Evolutionary conservation across 192 early-diverging fungal species (phyloP).

Genomic region (Podila verticillata): DNA sequence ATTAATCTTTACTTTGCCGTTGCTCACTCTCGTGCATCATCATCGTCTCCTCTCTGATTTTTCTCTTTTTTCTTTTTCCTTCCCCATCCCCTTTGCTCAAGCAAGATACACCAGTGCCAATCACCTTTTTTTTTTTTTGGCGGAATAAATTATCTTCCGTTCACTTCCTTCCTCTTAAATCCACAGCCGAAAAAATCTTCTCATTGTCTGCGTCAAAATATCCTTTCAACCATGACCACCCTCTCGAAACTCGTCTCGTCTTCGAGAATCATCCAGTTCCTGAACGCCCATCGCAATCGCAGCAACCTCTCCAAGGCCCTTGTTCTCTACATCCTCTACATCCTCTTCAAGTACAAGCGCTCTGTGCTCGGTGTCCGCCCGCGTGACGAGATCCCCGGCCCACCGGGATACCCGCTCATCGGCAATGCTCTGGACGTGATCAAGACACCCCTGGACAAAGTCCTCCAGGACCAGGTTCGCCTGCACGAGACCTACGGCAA

Average conservation of each 20-base stretch:
- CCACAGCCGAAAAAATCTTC: too few relatives aligned
- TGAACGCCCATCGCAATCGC: constrained; percentile 8
- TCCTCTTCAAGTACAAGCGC: constrained; percentile 33
- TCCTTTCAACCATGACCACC: too few relatives aligned
- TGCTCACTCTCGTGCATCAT: too few relatives aligned
- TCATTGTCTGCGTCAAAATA: too few relatives aligned
- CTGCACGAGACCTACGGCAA: constrained; percentile 31
- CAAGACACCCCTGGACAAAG: not conserved
- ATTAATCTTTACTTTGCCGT: too few relatives aligned
- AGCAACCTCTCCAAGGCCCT: constrained; percentile 17
- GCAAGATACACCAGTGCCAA: too few relatives aligned
- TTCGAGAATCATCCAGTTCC: not conserved
- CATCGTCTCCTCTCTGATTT: too few relatives aligned
- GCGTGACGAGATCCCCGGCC: constrained; percentile 23
- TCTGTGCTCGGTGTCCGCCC: constrained; percentile 16
- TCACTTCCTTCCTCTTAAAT: too few relatives aligned
- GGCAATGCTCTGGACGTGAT: constrained; percentile 23
- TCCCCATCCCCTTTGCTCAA: too few relatives aligned
- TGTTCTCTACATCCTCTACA: constrained; percentile 22
- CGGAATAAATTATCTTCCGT: too few relatives aligned
- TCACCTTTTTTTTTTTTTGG: too few relatives aligned
- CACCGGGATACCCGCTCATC: constrained; percentile 13
- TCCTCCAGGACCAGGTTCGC: constrained; percentile 23
- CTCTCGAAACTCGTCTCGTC: not conserved
- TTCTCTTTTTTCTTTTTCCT: too few relatives aligned